A percentile compares a stretch with the other conserved stretches of the same genome.
These are phyloP conservation scores for Diaporthe sp. DNA, from an alignment of 2,329 filamentous ascomycete genomes.

Conservation along the genomic window DNA sequence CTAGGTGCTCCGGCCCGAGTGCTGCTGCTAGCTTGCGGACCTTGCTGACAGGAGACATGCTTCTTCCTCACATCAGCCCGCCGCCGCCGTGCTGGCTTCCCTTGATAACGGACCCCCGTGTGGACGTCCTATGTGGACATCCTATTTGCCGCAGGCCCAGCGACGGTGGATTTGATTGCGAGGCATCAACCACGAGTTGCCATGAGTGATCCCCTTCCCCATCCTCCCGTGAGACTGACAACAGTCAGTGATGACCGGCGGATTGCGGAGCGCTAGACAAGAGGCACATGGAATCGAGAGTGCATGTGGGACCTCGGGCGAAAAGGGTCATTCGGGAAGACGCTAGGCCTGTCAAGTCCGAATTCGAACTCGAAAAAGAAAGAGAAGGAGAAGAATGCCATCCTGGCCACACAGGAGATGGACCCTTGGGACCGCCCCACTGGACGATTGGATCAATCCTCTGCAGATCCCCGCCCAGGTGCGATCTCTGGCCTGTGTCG, in stretches of 20 bases:
- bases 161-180: not conserved
- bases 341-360: conserved; percentile 19
- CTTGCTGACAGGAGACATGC: not conserved
- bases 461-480: conserved; percentile 14
- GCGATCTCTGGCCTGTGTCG: conserved; percentile 3
- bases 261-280: not conserved
- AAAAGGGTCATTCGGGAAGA: not conserved
- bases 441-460: not conserved
- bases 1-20: not conserved
- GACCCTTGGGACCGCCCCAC: not conserved
- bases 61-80: not conserved
- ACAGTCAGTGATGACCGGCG: not conserved
- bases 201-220: not conserved
- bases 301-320: not conserved
- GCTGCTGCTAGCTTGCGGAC: conserved; percentile 18
- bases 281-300: not conserved
- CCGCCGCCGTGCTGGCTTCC: not conserved
- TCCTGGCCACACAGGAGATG: not conserved
- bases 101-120: not conserved
- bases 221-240: not conserved
- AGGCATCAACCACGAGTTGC: not conserved
- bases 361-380: conserved; percentile 23
- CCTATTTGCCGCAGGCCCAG: not conserved
- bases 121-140: not conserved
- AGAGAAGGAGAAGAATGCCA: not conserved